Evolutionary conservation across 139 green algal genomes (phyloP), one percentile per base, ranked within the genome.

Genomic region (Chlamydomonas incerta): DNA sequence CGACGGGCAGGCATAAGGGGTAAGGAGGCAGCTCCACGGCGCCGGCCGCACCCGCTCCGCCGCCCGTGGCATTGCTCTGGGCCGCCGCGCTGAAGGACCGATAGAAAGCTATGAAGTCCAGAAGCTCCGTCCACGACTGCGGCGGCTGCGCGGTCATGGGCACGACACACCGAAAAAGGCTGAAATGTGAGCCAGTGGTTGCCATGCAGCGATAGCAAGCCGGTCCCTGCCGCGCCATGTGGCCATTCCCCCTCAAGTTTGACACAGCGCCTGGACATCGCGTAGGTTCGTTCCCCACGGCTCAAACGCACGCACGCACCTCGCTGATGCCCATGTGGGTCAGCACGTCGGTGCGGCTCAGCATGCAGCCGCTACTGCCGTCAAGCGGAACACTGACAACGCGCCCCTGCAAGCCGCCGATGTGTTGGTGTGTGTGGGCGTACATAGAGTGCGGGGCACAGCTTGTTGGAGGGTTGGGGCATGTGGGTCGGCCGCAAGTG

Each of bases 311-410:
- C 13, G 28, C n/a, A 31, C 60, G 6, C 60, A 83, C 75, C 75
- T 72, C 10, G 41, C 41, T 50, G 5, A 72, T 17, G 3, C 62
- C 62, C 62, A 83, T 13, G 37, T 0, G 15, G 4, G 9, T 28
- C 13, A 83, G 57, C 60, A 83, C 75, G 41, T 72, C 60, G 2
- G 1, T 41, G 26, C 75, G 37, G 28, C 31, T 41, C 3, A 83
- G 37, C 34, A 72, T 35, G 75, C 65, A 83, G 34, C 57, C 20
- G 14, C 28, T 60, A 37, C 34, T 34, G 11, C 75, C 75, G 37
- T 83, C 75, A 18, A 83, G 75, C 24, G 75, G 75, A 14, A 83
- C 52, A 37, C 37, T 63, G 50, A 73, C 60, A 3, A 23, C 63
- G 6, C 9, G 11, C 37, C 75, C 75, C 15, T n/a, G 26, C n/a